Evolutionary conservation across 257 asterid genomes (phyloP).

Genomic region (Primulina tabacum): DNA sequence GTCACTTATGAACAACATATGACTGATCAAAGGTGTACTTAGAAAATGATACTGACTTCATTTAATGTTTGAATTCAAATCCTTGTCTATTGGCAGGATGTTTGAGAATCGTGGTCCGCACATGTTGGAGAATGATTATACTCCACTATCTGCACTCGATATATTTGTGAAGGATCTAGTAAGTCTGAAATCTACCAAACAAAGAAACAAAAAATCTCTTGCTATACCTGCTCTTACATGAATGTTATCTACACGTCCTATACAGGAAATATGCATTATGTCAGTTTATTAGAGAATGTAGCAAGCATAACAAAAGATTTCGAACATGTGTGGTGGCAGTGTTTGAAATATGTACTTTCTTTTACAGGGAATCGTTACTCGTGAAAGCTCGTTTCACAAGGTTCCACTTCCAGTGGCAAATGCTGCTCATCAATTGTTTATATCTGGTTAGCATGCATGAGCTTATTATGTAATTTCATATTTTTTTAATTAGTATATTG

Average conservation of each 20-base stretch:
- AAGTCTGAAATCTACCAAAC: conserved; percentile 27
- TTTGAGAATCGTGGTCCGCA: conserved; percentile 96
- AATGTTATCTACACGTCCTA: neutral
- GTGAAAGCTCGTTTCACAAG: conserved; percentile 70
- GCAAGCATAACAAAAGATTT: neutral
- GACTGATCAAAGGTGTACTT: neutral
- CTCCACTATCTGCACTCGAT: conserved; percentile 94
- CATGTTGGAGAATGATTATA: conserved; percentile 92
- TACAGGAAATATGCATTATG: no score
- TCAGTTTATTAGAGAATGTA: neutral
- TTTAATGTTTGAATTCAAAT: neutral
- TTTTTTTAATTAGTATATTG: no score
- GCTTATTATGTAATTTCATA: conserved; percentile 10
- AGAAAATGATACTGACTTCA: neutral
- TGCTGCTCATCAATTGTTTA: conserved; percentile 83
- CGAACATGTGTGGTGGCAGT: neutral
- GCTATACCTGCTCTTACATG: neutral
- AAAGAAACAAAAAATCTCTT: neutral
- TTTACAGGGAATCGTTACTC: conserved; percentile 91
- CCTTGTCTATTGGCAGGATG: conserved; percentile 62
- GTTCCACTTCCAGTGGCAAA: conserved; percentile 85
- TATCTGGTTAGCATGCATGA: conserved; percentile 56
- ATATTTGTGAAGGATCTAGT: conserved; percentile 99
- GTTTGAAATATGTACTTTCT: conserved; percentile 22
- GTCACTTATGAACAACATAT: neutral